A percentile compares a stretch with the other conserved stretches of the same genome.
phyloP scores from a whole-genome alignment of 176 grass and related monocot species.

The Avena insularis region DNA sequence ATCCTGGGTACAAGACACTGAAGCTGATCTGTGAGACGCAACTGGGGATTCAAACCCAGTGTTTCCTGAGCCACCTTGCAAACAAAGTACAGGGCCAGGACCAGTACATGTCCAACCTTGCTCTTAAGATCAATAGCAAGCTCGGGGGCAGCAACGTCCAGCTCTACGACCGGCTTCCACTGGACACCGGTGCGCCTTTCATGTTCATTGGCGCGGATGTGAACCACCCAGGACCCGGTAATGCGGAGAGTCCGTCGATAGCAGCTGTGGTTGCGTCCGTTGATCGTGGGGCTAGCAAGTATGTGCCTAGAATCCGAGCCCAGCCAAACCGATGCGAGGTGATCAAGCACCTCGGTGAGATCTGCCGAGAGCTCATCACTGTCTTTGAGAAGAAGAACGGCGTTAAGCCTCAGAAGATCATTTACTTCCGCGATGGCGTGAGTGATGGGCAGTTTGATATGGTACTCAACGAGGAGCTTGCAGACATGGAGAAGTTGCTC shows the following conservation, averaged over 20 bases:
- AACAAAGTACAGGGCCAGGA: slow-evolving; percentile 54
- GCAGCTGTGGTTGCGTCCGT: slow-evolving; percentile 63
- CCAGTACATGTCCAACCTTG: slow-evolving; percentile 65
- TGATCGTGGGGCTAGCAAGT: slow-evolving; percentile 46
- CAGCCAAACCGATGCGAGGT: slow-evolving; percentile 64
- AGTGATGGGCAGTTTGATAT: slow-evolving; percentile 71
- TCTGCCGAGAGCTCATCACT: slow-evolving; percentile 51
- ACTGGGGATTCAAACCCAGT: slow-evolving; percentile 63
- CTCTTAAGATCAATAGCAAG: slow-evolving; percentile 77
- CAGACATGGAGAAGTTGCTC: slow-evolving; percentile 50
- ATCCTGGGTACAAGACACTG: slow-evolving; percentile 67
- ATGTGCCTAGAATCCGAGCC: slow-evolving; percentile 54
- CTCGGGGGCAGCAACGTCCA: slow-evolving; percentile 67
- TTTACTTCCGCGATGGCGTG: slow-evolving; percentile 79
- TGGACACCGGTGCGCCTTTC: slow-evolving; percentile 43
- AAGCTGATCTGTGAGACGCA: slow-evolving; percentile 68
- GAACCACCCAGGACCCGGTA: slow-evolving; percentile 53
- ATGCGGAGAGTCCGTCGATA: slow-evolving; percentile 63
- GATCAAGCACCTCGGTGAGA: slow-evolving; percentile 60
- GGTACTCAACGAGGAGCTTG: slow-evolving; percentile 73
- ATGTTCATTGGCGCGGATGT: slow-evolving; percentile 74
- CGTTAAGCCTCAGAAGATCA: slow-evolving; percentile 52
- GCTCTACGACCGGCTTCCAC: slow-evolving; percentile 51
- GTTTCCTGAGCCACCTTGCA: slow-evolving; percentile 44
- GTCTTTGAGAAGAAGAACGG: slow-evolving; percentile 48